phyloP scores from a whole-genome alignment of 2,329 filamentous ascomycete species.

The Pleomassaria siparia region DNA sequence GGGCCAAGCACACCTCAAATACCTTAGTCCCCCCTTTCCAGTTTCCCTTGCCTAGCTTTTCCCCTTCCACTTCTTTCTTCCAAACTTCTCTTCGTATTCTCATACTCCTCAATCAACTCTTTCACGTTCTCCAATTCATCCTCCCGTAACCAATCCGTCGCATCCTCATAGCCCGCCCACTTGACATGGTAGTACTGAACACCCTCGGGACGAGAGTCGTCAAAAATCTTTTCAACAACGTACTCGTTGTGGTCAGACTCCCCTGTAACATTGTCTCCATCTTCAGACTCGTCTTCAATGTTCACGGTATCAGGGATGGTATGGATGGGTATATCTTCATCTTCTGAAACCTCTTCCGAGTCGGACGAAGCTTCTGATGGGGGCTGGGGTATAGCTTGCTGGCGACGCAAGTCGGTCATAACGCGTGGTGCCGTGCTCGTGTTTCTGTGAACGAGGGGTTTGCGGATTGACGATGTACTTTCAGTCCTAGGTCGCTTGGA shows the following conservation, averaged over 20 bases:
- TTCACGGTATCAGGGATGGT: not conserved
- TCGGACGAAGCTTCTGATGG: not conserved
- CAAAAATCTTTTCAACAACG: slow-evolving; percentile 30
- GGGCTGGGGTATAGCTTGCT: not conserved
- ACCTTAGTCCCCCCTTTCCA: too few relatives aligned
- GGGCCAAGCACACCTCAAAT: too few relatives aligned
- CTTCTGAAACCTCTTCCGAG: not conserved
- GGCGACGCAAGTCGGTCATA: not conserved
- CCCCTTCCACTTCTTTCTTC: slow-evolving; percentile 3
- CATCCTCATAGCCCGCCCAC: slow-evolving; percentile 36
- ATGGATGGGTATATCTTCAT: not conserved
- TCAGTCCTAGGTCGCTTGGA: slow-evolving; percentile 18
- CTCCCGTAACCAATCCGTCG: slow-evolving; percentile 33
- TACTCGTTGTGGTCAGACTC: slow-evolving; percentile 23
- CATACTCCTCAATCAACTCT: slow-evolving; percentile 30
- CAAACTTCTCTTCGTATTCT: slow-evolving; percentile 24
- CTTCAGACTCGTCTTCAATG: slow-evolving; percentile 4
- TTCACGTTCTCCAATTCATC: slow-evolving; percentile 27
- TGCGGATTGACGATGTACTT: slow-evolving; percentile 5
- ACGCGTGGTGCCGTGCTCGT: slow-evolving; percentile 1
- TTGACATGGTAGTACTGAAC: slow-evolving; percentile 36
- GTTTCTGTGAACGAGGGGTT: too few relatives aligned
- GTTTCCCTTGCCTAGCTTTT: too few relatives aligned
- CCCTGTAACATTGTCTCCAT: slow-evolving; percentile 5
- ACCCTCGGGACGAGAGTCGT: slow-evolving; percentile 23